Evolutionary conservation across 495 filamentous ascomycete species (phyloP), one percentile per base, ranked within the genome.

Genomic region (Penicillium canariense): DNA sequence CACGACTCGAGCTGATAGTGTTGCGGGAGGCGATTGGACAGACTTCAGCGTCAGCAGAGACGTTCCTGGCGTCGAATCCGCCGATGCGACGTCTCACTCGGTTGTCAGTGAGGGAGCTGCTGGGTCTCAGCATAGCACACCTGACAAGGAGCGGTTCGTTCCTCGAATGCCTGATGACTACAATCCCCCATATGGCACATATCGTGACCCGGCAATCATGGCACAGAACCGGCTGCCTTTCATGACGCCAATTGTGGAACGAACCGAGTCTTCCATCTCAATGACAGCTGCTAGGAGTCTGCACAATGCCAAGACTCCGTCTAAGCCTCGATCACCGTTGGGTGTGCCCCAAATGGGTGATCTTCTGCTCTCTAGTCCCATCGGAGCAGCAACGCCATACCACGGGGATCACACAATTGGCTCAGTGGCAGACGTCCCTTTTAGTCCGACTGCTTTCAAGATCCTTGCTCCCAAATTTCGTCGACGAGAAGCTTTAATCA

Each of bases 231-330:
- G 91, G 45, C 77, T 97, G 7, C 94, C 92, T 31, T 97, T 96
- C 69, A 98, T 98, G 94, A 98, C 94, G 1, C 94, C 94, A 11
- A 98, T 98, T 54, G 90, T 93, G 6, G 94, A 98, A 67, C 87
- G 87, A 60, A 98, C 94, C 0, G 94, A 98, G 70, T 88, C 84
- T 18, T 94, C 90, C 0, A 66, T 96, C 22, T 73, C 87, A 23
- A 76, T 81, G 42, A 86, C 86, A 2, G 75, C 58, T 58, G 74
- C 62, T 68, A 77, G 63, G 69, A 84, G 44, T 73, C 78, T 70
- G 43, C 84, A 84, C 66, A 79, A 75, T 61, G 75, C 81, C 22
- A 95, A 91, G 63, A 94, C 90, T 2, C 91, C 90, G 6, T 89
- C 80, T 31, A 84, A 83, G 59, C 70, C 70, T 17, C 56, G 59